Percentiles rank a stretch among this genome's conserved stretches.
These are phyloP conservation scores for Saturnispora gosingensis DNA, from an alignment of 805 yeast species.

Conservation along the genomic window DNA sequence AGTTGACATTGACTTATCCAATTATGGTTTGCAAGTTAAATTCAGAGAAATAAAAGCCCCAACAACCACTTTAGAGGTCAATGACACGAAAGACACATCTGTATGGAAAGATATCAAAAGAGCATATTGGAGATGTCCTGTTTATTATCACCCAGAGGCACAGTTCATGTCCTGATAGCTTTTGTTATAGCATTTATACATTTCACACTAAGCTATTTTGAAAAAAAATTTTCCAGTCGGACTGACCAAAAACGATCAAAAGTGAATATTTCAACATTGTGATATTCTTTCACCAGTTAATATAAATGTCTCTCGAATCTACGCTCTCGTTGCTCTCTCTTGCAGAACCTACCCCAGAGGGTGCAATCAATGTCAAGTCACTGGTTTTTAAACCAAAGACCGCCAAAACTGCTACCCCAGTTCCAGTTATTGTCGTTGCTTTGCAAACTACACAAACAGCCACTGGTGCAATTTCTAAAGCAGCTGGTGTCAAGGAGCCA, in stretches of 20 bases:
- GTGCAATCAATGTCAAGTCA: conserved; percentile 54
- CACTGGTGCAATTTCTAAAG: conserved; percentile 50
- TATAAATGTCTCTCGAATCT: conserved; percentile 55
- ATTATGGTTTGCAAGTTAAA: conserved; percentile 65
- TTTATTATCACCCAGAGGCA: conserved; percentile 58
- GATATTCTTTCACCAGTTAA: background rate
- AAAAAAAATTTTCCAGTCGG: background rate
- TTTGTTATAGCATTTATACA: background rate
- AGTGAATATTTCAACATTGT: background rate
- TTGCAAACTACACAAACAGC: conserved; percentile 64
- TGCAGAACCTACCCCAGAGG: conserved; percentile 42
- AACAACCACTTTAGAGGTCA: conserved; percentile 27
- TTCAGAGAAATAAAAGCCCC: conserved; percentile 45
- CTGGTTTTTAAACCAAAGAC: conserved; percentile 89
- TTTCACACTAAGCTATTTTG: background rate
- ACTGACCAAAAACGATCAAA: background rate
- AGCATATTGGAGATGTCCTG: conserved; percentile 62
- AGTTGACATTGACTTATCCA: conserved; percentile 68
- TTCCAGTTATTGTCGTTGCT: conserved; percentile 77
- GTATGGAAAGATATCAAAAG: conserved; percentile 57
- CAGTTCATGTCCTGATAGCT: conserved; percentile 26
- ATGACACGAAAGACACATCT: conserved; percentile 28
- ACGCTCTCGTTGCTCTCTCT: conserved; percentile 59
- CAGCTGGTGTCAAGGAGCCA: conserved; percentile 72
- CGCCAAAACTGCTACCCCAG: conserved; percentile 67